A percentile compares a stretch with the other conserved stretches of the same genome.
These are phyloP conservation scores for Hygrophorus pudorinus DNA, from an alignment of 768 basidiomycete species.

Conservation along the genomic window DNA sequence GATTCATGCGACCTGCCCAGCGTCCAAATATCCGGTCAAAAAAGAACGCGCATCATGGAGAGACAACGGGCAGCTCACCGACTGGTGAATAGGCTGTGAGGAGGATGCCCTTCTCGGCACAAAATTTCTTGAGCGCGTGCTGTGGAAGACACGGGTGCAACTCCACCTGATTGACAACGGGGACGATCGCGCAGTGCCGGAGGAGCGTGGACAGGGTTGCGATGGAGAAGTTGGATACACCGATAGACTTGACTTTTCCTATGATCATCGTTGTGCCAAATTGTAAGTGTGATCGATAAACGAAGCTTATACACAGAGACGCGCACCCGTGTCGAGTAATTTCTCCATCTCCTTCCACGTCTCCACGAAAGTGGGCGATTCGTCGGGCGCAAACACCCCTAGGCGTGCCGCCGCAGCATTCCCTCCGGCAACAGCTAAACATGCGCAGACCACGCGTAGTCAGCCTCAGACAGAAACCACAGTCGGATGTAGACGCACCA, in stretches of 20 bases:
- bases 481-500: no score
- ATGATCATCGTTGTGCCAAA: no score
- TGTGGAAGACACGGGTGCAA: constrained; percentile 55
- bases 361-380: constrained; percentile 52
- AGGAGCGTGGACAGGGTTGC: constrained; percentile 54
- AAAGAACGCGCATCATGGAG: no score
- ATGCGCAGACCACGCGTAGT: background rate
- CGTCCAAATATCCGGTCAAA: no score
- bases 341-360: constrained; percentile 77
- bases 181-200: constrained; percentile 44
- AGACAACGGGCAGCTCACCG: constrained; percentile 20
- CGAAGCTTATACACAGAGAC: no score
- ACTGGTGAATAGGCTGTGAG: constrained; percentile 76
- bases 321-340: constrained; percentile 47
- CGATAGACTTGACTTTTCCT: constrained; percentile 14
- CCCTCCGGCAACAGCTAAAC: constrained; percentile 2
- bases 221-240: constrained; percentile 65
- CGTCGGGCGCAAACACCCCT: constrained; percentile 31
- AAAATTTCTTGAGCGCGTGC: constrained; percentile 53
- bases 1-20: no score
- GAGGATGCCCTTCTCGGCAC: constrained; percentile 53
- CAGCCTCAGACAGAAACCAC: no score
- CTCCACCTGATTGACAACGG: constrained; percentile 77
- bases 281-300: no score
- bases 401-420: background rate